Base-by-base conservation (phyloP, 495 filamentous ascomycete species). In the Collariella sp. region DNA sequence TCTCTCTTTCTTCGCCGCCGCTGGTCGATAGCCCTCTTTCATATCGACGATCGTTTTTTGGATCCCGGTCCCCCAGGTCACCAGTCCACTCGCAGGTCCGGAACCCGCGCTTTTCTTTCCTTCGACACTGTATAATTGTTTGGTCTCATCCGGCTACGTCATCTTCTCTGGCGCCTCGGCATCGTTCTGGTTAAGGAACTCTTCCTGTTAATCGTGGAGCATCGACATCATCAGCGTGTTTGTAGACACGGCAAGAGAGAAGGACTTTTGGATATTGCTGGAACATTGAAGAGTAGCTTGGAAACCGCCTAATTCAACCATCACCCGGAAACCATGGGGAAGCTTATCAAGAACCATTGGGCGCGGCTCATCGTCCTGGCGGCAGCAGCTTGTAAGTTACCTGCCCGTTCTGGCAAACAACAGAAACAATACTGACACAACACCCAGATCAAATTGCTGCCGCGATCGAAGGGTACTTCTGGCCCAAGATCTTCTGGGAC, bases 401-500 rank as follows among this genome's bases (percentile, higher is more conserved):
- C 29, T n/a, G 40, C 9, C 15, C 6, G 15, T n/a, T n/a, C 22
- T 38, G n/a, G 22, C 11, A 2, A 29, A 33, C 13, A 2, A 18
- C 4, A 18, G n/a, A 9, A 16, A 11, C 0, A 11, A 33, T 40
- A 50, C 58, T 64, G 46, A 67, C 62, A 57, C n/a, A 16, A 10
- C 34, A 50, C 34, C 33, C 59, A 72, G 89, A 95, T 65, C 94
- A 99, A 83, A 63, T 95, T 51, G 85, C 81, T 58, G 88, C 89
- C 55, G 82, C 85, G 1, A 69, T 99, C 48, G 78, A 89, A 72
- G 85, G 82, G 62, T 95, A 89, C 80, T 94, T 97, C 79, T 99
- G 91, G 91, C 94, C 94, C 50, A 99, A 99, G 74, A 82, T 97
- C 59, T 94, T 99, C 74, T 99, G 88, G 87, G 94, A 99, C 73